Evolutionary conservation across 352 stramenopile genomes (phyloP), one percentile per base, ranked within the genome.

Genomic region (Phytopythium aichiense): DNA sequence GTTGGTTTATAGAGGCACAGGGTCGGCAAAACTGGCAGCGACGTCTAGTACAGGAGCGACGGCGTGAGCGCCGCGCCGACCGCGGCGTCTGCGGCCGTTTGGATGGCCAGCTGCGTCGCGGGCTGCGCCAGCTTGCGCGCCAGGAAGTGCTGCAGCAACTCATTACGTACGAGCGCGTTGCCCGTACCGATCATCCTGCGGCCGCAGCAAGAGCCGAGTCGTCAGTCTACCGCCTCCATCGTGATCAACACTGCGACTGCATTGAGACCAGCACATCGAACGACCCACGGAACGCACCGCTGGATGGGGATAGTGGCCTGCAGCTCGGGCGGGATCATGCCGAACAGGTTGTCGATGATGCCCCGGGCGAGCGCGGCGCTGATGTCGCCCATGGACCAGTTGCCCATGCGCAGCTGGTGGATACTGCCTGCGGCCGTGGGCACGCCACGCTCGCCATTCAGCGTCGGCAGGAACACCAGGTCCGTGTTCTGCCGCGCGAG

Each of bases 341-440:
- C 60, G 15, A 92, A 73, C 38, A 94, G 73, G 49, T 94, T 92
- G 23, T 78, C 67, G 23, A 94, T 67, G n/a, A 92, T 67, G 6
- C 83, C 83, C 33, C 71, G 73, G 33, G 74, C 81, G 13, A 94
- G 67, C 42, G 86, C 69, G 2, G 86, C 82, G 40, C 73, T 90
- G 37, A 92, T 78, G 49, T 94, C 81, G 35, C 86, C 83, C 33
- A 94, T 72, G 15, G 73, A 86, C 62, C 76, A 88, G 62, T 92
- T 92, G 60, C 76, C 60, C 61, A 89, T 81, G 13, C 63, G 53
- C 46, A 94, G 59, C 11, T 77, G 67, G 28, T 77, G 33, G 50
- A 92, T 84, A 12, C 49, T 72, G 30, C 79, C 83, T 1, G 65
- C 67, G 4, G 64, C 49, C 6, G 60, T 63, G n/a, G 77, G 76